A percentile compares a stretch with the other conserved stretches of the same genome.
Conservation (phyloP, 2,329 filamentous ascomycete species). For the Incumbomyces lentus region DNA sequence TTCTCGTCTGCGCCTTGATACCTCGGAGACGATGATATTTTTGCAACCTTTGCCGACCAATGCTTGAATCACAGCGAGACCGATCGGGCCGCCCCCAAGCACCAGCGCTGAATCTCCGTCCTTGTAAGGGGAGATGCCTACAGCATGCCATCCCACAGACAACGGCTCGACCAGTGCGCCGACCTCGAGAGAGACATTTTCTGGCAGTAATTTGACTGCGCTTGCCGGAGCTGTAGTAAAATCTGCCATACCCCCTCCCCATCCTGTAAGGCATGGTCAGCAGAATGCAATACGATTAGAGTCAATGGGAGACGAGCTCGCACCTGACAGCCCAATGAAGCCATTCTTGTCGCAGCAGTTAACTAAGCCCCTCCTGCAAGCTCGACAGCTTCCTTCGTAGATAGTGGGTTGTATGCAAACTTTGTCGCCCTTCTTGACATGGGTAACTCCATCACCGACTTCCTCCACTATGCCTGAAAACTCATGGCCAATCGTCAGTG, state of each 20-base stretch:
- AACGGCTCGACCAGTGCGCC: conserved; percentile 46
- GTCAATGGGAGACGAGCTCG: too few relatives aligned
- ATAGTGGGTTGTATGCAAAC: conserved; percentile 45
- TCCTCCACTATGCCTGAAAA: conserved; percentile 44
- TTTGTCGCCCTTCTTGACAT: conserved; percentile 39
- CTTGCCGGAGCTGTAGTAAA: conserved; percentile 40
- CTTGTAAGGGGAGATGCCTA: conserved; percentile 40
- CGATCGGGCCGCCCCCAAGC: conserved; percentile 45
- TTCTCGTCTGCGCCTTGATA: conserved; percentile 37
- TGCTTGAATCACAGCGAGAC: conserved; percentile 39
- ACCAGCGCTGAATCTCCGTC: conserved; percentile 38
- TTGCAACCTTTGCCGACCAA: conserved; percentile 31
- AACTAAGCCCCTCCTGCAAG: conserved; percentile 42
- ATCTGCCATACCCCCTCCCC: conserved; percentile 43
- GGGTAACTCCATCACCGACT: conserved; percentile 39
- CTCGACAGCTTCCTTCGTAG: conserved; percentile 43
- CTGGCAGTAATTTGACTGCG: conserved; percentile 38
- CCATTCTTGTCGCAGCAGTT: conserved; percentile 47
- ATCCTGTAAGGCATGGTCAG: conserved; percentile 27
- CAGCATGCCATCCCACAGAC: conserved; percentile 47
- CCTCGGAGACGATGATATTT: conserved; percentile 45
- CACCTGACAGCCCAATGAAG: conserved; percentile 36
- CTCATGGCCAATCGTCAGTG: conserved; percentile 45
- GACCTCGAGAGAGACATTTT: conserved; percentile 42
- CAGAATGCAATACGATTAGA: too few relatives aligned